A percentile compares a stretch with the other conserved stretches of the same genome.
phyloP scores from a whole-genome alignment of 2,329 filamentous ascomycete species.

The Drechmeria coniospora region DNA sequence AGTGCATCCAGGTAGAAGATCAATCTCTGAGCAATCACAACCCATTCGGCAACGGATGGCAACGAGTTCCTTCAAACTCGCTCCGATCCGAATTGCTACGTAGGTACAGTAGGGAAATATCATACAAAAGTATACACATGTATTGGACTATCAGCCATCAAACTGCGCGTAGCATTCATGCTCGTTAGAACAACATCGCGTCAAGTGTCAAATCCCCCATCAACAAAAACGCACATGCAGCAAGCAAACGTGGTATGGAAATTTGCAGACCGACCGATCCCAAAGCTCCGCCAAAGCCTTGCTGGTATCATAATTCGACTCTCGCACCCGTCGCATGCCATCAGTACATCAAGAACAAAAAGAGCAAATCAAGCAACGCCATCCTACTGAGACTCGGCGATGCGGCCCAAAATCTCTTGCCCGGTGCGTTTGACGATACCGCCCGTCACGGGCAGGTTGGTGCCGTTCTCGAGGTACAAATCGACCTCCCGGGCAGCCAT shows the following conservation, averaged over 20 bases:
- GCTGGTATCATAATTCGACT: conserved; percentile 5
- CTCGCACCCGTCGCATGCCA: background rate
- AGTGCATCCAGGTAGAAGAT: too few relatives aligned
- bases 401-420: conserved; percentile 43
- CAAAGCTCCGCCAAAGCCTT: too few relatives aligned
- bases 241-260: conserved; percentile 3
- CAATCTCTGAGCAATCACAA: too few relatives aligned
- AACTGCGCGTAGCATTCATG: background rate
- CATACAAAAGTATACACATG: too few relatives aligned
- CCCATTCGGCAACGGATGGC: too few relatives aligned
- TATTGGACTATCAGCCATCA: too few relatives aligned
- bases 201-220: background rate
- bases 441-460: conserved; percentile 74
- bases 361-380: background rate
- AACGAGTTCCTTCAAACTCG: too few relatives aligned
- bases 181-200: background rate
- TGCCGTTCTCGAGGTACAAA: conserved; percentile 65
- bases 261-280: background rate
- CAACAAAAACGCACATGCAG: conserved; percentile 1
- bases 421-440: conserved; percentile 81
- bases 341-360: background rate
- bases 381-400: conserved; percentile 6
- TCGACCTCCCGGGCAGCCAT: conserved; percentile 88
- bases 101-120: too few relatives aligned
- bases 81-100: too few relatives aligned